A percentile compares a stretch with the other conserved stretches of the same genome.
These are phyloP conservation scores for Auxenochlorella pyrenoidosa DNA, from an alignment of 139 green algal genomes.

Conservation along the genomic window DNA sequence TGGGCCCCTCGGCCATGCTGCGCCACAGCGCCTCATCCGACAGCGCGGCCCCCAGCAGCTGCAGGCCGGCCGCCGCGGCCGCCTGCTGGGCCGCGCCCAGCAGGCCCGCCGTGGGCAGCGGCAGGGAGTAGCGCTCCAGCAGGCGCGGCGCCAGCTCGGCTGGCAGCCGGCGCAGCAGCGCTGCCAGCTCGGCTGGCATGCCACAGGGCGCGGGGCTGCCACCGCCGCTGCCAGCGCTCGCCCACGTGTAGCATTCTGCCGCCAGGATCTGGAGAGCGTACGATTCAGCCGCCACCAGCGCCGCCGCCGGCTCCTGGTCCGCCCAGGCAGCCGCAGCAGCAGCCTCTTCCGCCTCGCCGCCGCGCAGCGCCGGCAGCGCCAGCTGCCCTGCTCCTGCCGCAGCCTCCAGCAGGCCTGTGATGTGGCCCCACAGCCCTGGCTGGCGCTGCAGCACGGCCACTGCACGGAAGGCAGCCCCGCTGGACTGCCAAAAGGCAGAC, in stretches of 20 bases:
- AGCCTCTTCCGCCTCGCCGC: background rate
- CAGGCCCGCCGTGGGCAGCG: background rate
- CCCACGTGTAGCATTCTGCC: conserved; percentile 29
- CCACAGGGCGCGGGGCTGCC: background rate
- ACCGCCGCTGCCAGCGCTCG: background rate
- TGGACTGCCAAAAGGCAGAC: conserved; percentile 62
- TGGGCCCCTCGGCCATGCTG: conserved; percentile 3
- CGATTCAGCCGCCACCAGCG: conserved; percentile 42
- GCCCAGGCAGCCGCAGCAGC: background rate
- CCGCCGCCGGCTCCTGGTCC: conserved; percentile 15
- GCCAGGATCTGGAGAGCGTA: conserved; percentile 54
- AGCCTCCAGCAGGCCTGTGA: conserved; percentile 30
- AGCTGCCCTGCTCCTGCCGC: background rate
- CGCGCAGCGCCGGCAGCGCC: background rate
- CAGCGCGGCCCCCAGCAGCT: conserved; percentile 31
- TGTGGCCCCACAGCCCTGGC: conserved; percentile 51
- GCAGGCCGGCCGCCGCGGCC: conserved; percentile 3
- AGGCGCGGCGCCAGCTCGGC: conserved; percentile 16
- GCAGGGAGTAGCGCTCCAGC: conserved; percentile 37
- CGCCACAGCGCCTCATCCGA: conserved; percentile 35
- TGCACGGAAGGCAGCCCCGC: conserved; percentile 41
- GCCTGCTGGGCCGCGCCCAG: conserved; percentile 7
- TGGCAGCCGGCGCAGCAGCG: background rate
- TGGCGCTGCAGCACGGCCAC: conserved; percentile 56
- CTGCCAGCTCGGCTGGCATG: conserved; percentile 20